Base-by-base conservation (phyloP, 768 basidiomycete genomes). In the Rhodotorula sphaerocarpa region DNA sequence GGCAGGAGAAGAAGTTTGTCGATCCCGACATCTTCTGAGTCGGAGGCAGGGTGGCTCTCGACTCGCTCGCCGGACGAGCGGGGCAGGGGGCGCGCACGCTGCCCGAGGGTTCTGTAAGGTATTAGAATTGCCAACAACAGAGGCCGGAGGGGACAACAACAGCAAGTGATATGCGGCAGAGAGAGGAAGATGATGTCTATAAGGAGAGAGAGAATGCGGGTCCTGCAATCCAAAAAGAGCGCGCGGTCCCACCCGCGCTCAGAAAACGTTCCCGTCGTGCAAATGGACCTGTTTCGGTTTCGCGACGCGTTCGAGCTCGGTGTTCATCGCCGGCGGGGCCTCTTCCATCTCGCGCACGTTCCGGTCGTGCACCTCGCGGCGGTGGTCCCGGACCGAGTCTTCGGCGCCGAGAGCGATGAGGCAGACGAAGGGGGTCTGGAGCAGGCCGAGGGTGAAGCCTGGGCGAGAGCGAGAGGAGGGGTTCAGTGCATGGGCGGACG, bases 341-440 rank as follows among this genome's bases (percentile, higher is more conserved):
- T 64, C 48, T 33, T 68, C 67, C 56, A 68, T 64, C 47, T 50
- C 46, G 23, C 41, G 55, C 12, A 64, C 43, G 39, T 58, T 50
- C 16, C 50, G 43, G 18, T 55, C 41, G 25, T 65, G 60, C 25
- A 65, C 64, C 48, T 69, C 68, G 5, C 47, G 43, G 27, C 63
- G 63, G 36, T 69, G 68, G 10, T 41, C 33, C 3, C 64, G 52
- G 4, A 62, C 61, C 0, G 54, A 48, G 50, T 69, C 67, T 47
- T 69, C 67, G 0, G 63, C 58, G 3, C 67, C 67, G n/a, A 69
- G 57, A 5, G 67, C 67, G 39, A 69, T 64, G 20, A 59, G 45
- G 10, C 63, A 63, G 50, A 55, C 56, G 27, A 69, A 23, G 1
- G 67, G 67, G 50, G 57, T 68, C 62, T 50, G 54, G 44, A 59